Evolutionary conservation across 352 stramenopile genomes (phyloP).

Genomic region (Globisporangium apiculatum): DNA sequence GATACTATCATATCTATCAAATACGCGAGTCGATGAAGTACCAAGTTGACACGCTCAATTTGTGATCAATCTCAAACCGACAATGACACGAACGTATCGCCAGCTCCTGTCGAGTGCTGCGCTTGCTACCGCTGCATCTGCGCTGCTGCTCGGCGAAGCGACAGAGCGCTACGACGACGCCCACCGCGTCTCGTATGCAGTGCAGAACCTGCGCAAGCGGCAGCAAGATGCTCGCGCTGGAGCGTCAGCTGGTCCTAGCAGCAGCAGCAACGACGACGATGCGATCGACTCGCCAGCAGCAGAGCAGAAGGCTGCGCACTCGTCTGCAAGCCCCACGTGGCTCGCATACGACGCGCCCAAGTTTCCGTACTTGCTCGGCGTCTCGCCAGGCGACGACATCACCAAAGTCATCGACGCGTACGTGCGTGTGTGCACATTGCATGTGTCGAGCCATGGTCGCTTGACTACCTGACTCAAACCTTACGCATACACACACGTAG

Average conservation of each 20-base stretch:
- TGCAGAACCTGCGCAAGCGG: constrained; percentile 25
- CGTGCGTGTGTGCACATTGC: background rate
- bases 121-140: constrained; percentile 15
- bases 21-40: too few relatives aligned
- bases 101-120: constrained; percentile 12
- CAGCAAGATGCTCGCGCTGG: background rate
- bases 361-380: constrained; percentile 60
- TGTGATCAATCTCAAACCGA: background rate
- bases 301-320: background rate
- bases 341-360: constrained; percentile 40
- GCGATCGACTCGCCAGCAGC: constrained; percentile 2
- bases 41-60: background rate
- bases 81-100: too few relatives aligned
- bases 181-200: constrained; percentile 25
- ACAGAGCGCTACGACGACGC: constrained; percentile 32
- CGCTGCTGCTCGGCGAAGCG: constrained; percentile 29
- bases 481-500: background rate
- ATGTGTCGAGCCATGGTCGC: background rate
- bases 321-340: constrained; percentile 20
- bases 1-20: too few relatives aligned
- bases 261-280: background rate
- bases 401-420: constrained; percentile 23
- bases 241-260: background rate
- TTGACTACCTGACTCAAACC: background rate
- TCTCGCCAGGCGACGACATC: constrained; percentile 50